phyloP scores from a whole-genome alignment of 2,329 filamentous ascomycete species.

The Zymoseptoria tritici region DNA sequence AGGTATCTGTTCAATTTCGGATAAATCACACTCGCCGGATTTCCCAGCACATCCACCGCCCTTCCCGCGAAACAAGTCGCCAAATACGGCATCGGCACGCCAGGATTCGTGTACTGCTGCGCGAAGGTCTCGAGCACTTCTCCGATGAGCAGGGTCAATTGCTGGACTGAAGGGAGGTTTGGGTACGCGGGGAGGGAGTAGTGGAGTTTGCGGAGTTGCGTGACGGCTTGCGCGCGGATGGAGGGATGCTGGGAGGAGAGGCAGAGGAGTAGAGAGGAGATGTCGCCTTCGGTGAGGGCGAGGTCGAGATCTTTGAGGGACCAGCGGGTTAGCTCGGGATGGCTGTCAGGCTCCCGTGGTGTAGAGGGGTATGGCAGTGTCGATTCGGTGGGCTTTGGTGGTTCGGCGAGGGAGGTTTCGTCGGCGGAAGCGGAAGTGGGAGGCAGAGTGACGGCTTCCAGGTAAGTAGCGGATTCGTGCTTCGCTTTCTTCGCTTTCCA shows the following conservation, averaged over 20 bases:
- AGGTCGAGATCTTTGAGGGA: conserved; percentile 68
- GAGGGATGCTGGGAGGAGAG: conserved; percentile 67
- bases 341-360: conserved; percentile 37
- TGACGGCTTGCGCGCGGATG: conserved; percentile 70
- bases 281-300: conserved; percentile 68
- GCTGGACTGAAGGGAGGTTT: conserved; percentile 65
- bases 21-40: conserved; percentile 77
- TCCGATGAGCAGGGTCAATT: conserved; percentile 70
- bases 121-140: conserved; percentile 66
- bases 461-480: neutral
- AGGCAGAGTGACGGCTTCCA: conserved; percentile 1
- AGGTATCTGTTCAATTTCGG: conserved; percentile 80
- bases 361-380: conserved; percentile 16
- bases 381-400: neutral
- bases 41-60: conserved; percentile 61
- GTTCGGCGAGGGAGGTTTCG: neutral
- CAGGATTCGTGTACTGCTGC: conserved; percentile 43
- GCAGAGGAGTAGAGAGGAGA: conserved; percentile 63
- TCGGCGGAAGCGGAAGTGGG: neutral
- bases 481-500: conserved; percentile 3
- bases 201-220: conserved; percentile 58
- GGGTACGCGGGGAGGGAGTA: conserved; percentile 53
- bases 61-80: conserved; percentile 68
- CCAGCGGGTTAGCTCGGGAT: conserved; percentile 54
- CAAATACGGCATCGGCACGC: conserved; percentile 54